phyloP scores from a whole-genome alignment of 331 rosid genomes.

The Malus hybrid region DNA sequence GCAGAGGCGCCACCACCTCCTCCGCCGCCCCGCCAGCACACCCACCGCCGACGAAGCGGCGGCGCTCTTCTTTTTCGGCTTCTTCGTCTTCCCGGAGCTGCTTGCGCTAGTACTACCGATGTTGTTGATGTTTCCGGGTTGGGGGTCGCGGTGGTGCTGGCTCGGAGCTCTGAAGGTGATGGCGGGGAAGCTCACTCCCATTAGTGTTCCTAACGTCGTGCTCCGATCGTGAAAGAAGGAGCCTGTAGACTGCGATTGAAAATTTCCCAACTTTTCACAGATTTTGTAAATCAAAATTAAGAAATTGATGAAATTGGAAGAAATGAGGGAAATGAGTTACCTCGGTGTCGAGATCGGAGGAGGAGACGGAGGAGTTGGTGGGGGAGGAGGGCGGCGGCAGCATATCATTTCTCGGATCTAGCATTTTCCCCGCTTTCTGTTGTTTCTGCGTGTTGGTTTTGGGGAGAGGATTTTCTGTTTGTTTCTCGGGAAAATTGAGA shows the following conservation, averaged over 20 bases:
- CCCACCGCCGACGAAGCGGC: conserved; percentile 11
- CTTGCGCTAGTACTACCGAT: background rate
- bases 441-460: background rate
- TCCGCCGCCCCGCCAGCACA: conserved; percentile 45
- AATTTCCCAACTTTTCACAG: background rate
- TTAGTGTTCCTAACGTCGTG: conserved; percentile 82
- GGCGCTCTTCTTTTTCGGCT: conserved; percentile 38
- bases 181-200: conserved; percentile 92
- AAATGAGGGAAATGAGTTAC: conserved; percentile 19
- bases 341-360: conserved; percentile 99
- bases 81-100: conserved; percentile 24
- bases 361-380: conserved; percentile 78
- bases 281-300: background rate
- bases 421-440: conserved; percentile 32
- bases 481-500: no score
- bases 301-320: background rate
- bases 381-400: conserved; percentile 87
- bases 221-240: conserved; percentile 95
- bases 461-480: background rate
- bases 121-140: conserved; percentile 9
- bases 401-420: conserved; percentile 70
- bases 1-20: conserved; percentile 92
- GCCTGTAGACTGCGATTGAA: conserved; percentile 62
- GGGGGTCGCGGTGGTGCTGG: conserved; percentile 56
- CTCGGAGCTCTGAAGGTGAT: conserved; percentile 82